Evolutionary conservation across 2,329 filamentous ascomycete genomes (phyloP), one percentile per base, ranked within the genome.

Genomic region (Sporothrix protearum): DNA sequence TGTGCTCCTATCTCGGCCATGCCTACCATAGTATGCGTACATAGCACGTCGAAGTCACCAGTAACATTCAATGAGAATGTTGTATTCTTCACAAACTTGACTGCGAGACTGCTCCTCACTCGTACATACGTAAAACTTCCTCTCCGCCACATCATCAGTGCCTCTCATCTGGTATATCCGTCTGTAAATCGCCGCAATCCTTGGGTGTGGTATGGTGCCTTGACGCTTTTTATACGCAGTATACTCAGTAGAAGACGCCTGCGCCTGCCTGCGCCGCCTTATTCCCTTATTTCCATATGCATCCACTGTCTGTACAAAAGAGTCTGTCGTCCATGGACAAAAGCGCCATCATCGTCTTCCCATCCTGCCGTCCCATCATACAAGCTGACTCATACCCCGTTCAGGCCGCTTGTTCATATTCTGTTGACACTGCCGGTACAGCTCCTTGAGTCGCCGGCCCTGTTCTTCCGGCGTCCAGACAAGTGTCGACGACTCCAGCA

Each of bases 361-460:
- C 22, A 12, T 28, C 9, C 28, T 8, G 22, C 19, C 22, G n/a
- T 28, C 9, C 28, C 2, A 28, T 68, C 51, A 68, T 5, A 33
- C n/a, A 39, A 55, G 6, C 3, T 33, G 66, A 19, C 55, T 14
- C 39, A 53, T 28, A 19, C 47, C 39, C 16, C 72, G 68, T 39
- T 71, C 64, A 2, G 71, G 72, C 63, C 71, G 68, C 59, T 28
- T 49, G 25, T 69, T 68, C n/a, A 53, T 33, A 19, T 63, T 68
- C 39, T 63, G 68, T 28, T 66, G 71, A 16, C 63, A 49, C 45
- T 74, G 68, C 7, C 72, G 74, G 42, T 71, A 74, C 28, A 87
- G 75, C 55, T 81, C 79, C 74, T 80, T 81, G 16, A 88, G 76
- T 74, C 80, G 83, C 70, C 80, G 79, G 61, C 42, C 39, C 28